A percentile compares a stretch with the other conserved stretches of the same genome.
Evolutionary conservation across 352 stramenopile species (phyloP).

Genomic region (Nothophytophthora sp.): DNA sequence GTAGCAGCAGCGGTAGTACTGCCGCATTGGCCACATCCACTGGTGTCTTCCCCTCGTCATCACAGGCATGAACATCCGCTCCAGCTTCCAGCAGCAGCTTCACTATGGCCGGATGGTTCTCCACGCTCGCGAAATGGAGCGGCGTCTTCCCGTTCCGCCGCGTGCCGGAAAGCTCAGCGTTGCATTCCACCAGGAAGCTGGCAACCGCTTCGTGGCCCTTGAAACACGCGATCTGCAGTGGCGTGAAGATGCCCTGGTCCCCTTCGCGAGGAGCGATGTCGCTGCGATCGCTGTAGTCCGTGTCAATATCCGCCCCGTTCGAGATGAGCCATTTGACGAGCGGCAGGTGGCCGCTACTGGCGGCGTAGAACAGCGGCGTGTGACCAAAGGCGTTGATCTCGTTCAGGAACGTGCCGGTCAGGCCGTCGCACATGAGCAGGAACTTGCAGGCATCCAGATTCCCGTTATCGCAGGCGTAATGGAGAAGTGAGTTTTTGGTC

Average conservation of each 20-base stretch:
- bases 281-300: slow-evolving; percentile 67
- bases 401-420: slow-evolving; percentile 64
- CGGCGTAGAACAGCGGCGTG: slow-evolving; percentile 79
- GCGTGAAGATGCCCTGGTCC: slow-evolving; percentile 75
- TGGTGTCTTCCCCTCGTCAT: slow-evolving; percentile 58
- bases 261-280: slow-evolving; percentile 51
- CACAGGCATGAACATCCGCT: slow-evolving; percentile 63
- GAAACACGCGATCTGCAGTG: slow-evolving; percentile 79
- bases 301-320: slow-evolving; percentile 83
- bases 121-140: slow-evolving; percentile 65
- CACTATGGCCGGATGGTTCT: slow-evolving; percentile 63
- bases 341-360: slow-evolving; percentile 67
- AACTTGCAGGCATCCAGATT: slow-evolving; percentile 85
- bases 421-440: slow-evolving; percentile 71
- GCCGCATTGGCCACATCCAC: slow-evolving; percentile 58
- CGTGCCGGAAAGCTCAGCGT: slow-evolving; percentile 68
- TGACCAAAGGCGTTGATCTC: slow-evolving; percentile 77
- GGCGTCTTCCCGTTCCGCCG: slow-evolving; percentile 73
- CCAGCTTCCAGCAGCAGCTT: slow-evolving; percentile 72
- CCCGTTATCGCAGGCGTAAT: slow-evolving; percentile 83
- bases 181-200: slow-evolving; percentile 85
- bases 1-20: slow-evolving; percentile 50
- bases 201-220: slow-evolving; percentile 66
- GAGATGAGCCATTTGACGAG: slow-evolving; percentile 87
- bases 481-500: slow-evolving; percentile 73